Percentiles rank a stretch among this genome's conserved stretches.
phyloP scores from a whole-genome alignment of 768 basidiomycete genomes.

The Rhizopogon rudus region DNA sequence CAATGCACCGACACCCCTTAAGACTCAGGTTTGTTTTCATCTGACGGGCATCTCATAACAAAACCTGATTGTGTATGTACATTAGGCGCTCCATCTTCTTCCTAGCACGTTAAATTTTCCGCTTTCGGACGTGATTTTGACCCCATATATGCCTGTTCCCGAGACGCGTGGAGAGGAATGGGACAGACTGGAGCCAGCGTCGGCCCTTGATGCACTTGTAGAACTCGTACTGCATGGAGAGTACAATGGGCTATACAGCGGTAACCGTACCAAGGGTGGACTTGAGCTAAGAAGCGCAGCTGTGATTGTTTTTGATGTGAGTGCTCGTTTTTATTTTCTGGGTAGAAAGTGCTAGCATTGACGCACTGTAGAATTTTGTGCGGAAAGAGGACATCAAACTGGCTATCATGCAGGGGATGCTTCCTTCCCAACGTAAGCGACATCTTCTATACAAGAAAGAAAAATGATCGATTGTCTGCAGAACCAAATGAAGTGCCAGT shows the following conservation, averaged over 20 bases:
- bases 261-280: constrained; percentile 55
- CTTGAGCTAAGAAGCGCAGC: constrained; percentile 76
- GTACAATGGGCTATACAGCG: constrained; percentile 63
- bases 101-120: constrained; percentile 52
- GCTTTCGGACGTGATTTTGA: constrained; percentile 61
- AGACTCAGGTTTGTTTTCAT: constrained; percentile 62
- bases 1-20: constrained; percentile 86
- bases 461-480: constrained; percentile 1
- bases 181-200: constrained; percentile 79
- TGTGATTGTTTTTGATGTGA: constrained; percentile 79
- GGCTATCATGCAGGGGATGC: constrained; percentile 69
- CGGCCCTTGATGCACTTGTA: constrained; percentile 79
- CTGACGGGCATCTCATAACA: not conserved
- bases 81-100: constrained; percentile 55
- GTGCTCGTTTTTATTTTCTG: constrained; percentile 2
- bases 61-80: constrained; percentile 21
- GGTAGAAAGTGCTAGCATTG: not conserved
- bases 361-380: constrained; percentile 58
- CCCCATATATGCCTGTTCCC: constrained; percentile 72
- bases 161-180: constrained; percentile 89
- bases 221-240: constrained; percentile 86
- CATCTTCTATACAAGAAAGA: not conserved
- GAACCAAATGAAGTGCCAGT: constrained; percentile 34
- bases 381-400: constrained; percentile 66
- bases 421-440: constrained; percentile 48